These are phyloP conservation scores for Lactuca saligna DNA, from an alignment of 129 eudicot species.

Conservation along the genomic window DNA sequence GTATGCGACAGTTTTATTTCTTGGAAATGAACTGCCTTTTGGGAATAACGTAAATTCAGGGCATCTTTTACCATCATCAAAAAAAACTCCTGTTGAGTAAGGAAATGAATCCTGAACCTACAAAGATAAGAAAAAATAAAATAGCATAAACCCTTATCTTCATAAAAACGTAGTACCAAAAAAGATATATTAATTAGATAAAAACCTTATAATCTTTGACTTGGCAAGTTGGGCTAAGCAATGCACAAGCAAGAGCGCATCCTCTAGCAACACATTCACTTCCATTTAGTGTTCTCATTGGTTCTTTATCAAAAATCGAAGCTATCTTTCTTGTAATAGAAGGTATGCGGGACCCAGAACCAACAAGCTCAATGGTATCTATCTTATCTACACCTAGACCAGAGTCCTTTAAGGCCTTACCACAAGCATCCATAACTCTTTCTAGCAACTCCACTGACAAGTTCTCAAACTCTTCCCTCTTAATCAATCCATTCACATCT, in stretches of 20 bases:
- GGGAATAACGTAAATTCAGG: conserved; percentile 43
- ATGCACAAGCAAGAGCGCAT: not conserved
- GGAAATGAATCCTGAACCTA: conserved; percentile 83
- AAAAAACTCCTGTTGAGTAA: conserved; percentile 51
- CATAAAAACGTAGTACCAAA: not conserved
- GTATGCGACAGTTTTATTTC: conserved; percentile 36
- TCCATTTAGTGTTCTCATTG: not conserved
- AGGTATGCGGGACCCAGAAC: not conserved
- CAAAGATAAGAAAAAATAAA: conserved; percentile 24
- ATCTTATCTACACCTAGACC: not conserved
- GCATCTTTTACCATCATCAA: not conserved
- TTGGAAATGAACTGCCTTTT: conserved; percentile 66
- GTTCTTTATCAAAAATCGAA: not conserved
- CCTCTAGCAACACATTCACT: not conserved
- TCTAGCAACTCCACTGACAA: not conserved
- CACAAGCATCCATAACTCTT: not conserved
- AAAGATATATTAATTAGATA: not conserved
- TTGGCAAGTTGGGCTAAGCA: not conserved
- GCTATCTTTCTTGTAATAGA: not conserved
- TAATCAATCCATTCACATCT: not conserved
- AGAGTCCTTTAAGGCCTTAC: not conserved
- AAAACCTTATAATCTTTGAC: not conserved
- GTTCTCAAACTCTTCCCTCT: not conserved
- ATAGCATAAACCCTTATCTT: not conserved
- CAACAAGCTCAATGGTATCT: not conserved